These are phyloP conservation scores for Talaromyces rugulosus DNA, from an alignment of 2,329 filamentous ascomycete species.

Conservation along the genomic window DNA sequence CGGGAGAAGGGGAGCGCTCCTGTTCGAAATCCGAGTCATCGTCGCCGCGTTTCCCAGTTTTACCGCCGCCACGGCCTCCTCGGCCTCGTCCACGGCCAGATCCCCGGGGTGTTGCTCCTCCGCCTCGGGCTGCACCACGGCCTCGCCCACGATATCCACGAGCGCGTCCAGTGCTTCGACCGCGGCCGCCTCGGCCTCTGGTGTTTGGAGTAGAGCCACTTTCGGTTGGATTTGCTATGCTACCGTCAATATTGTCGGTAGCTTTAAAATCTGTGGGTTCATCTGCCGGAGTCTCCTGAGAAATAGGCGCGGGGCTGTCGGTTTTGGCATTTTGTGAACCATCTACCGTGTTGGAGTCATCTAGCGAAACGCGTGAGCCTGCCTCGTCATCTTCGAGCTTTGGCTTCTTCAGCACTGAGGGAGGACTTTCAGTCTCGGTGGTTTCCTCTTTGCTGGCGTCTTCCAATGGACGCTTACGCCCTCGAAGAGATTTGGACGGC, in stretches of 20 bases:
- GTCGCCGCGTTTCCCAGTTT: slow-evolving; percentile 26
- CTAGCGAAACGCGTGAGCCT: slow-evolving; percentile 14
- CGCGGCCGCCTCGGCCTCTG: slow-evolving; percentile 27
- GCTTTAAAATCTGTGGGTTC: slow-evolving; percentile 18
- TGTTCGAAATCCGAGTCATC: slow-evolving; percentile 26
- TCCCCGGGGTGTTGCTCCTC: slow-evolving; percentile 14
- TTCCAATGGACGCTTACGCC: slow-evolving; percentile 10
- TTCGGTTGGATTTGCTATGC: slow-evolving; percentile 17
- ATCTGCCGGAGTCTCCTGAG: slow-evolving; percentile 11
- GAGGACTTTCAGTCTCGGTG: slow-evolving; percentile 2
- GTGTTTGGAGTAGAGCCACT: slow-evolving; percentile 13
- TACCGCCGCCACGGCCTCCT: slow-evolving; percentile 20
- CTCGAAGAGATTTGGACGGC: background rate
- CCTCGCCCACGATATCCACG: slow-evolving; percentile 28
- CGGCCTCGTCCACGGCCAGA: slow-evolving; percentile 15
- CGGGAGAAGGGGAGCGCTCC: slow-evolving; percentile 31
- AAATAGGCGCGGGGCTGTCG: slow-evolving; percentile 16
- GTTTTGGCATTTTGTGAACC: slow-evolving; percentile 16
- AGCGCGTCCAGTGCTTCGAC: slow-evolving; percentile 26
- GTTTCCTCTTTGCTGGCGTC: background rate
- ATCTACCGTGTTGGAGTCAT: slow-evolving; percentile 15
- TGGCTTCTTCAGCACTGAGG: slow-evolving; percentile 23
- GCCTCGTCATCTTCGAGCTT: slow-evolving; percentile 28
- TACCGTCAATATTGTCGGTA: slow-evolving; percentile 19
- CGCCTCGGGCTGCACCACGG: slow-evolving; percentile 22